phyloP scores from a whole-genome alignment of 345 rosid species.

The Gossypium arboreum region DNA sequence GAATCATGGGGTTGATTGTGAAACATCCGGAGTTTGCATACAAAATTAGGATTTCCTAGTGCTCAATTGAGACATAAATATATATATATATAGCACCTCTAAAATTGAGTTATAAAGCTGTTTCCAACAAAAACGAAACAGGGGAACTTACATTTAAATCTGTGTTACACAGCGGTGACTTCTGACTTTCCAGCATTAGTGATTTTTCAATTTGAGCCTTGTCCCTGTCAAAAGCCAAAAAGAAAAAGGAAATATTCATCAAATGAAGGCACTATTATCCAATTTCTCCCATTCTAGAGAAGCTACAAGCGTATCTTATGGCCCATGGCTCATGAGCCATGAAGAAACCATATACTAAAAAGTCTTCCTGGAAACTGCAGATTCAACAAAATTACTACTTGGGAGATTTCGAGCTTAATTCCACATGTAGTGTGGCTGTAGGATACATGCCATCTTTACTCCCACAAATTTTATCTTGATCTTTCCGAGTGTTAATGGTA shows the following conservation, averaged over 20 bases:
- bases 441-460: conserved; percentile 1
- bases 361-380: not conserved
- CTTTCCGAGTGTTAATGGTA: not conserved
- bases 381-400: not conserved
- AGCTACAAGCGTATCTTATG: conserved; percentile 12
- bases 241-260: conserved; percentile 17
- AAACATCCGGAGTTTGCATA: not conserved
- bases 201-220: conserved; percentile 55
- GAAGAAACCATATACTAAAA: not conserved
- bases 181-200: conserved; percentile 50
- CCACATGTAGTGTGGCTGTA: not conserved
- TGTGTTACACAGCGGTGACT: conserved; percentile 63
- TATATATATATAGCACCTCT: not conserved
- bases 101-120: not conserved
- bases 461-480: conserved; percentile 8
- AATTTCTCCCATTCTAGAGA: not conserved
- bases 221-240: conserved; percentile 53
- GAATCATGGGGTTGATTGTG: not conserved
- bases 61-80: not conserved
- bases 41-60: not conserved
- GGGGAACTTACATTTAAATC: conserved; percentile 63
- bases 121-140: not conserved
- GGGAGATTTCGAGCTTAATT: conserved; percentile 2
- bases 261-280: not conserved
- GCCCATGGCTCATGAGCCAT: not conserved